Evolutionary conservation across 1,139 yeast species (phyloP).

Genomic region (Pichia norvegensis): DNA sequence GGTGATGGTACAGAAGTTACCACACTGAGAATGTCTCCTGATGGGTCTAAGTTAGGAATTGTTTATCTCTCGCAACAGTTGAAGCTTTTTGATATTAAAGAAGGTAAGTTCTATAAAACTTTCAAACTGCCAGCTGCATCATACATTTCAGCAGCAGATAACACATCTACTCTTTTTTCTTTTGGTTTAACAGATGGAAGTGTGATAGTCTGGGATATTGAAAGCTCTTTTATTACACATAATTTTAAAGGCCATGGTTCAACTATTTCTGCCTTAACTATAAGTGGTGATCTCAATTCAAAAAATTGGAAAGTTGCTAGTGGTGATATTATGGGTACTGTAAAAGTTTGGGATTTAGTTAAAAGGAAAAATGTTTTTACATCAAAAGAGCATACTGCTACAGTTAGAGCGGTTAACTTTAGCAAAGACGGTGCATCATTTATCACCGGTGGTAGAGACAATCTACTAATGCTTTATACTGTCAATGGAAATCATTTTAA

Average conservation of each 20-base stretch:
- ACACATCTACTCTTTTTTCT: conserved; percentile 78
- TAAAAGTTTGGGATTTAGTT: conserved; percentile 87
- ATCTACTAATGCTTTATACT: conserved; percentile 59
- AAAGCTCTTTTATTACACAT: conserved; percentile 82
- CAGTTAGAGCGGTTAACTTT: conserved; percentile 82
- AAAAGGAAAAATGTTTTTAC: conserved; percentile 59
- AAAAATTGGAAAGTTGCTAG: conserved; percentile 73
- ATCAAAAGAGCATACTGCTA: conserved; percentile 69
- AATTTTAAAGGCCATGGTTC: conserved; percentile 91
- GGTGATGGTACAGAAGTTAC: conserved; percentile 85
- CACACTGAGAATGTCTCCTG: conserved; percentile 66
- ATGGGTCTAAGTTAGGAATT: conserved; percentile 60
- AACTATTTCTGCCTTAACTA: conserved; percentile 71
- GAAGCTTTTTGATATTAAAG: conserved; percentile 48
- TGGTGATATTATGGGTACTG: conserved; percentile 83
- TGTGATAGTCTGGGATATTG: conserved; percentile 87
- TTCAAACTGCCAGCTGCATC: conserved; percentile 70
- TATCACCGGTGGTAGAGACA: conserved; percentile 86
- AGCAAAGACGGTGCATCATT: conserved; percentile 44
- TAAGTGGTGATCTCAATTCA: conserved; percentile 65
- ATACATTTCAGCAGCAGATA: conserved; percentile 67
- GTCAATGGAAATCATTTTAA: conserved; percentile 31
- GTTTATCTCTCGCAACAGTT: conserved; percentile 82
- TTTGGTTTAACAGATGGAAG: conserved; percentile 95
- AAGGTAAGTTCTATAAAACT: conserved; percentile 42